Evolutionary conservation across 106 monocot genomes (phyloP), one percentile per base, ranked within the genome.

Genomic region (Triglochin maritima): DNA sequence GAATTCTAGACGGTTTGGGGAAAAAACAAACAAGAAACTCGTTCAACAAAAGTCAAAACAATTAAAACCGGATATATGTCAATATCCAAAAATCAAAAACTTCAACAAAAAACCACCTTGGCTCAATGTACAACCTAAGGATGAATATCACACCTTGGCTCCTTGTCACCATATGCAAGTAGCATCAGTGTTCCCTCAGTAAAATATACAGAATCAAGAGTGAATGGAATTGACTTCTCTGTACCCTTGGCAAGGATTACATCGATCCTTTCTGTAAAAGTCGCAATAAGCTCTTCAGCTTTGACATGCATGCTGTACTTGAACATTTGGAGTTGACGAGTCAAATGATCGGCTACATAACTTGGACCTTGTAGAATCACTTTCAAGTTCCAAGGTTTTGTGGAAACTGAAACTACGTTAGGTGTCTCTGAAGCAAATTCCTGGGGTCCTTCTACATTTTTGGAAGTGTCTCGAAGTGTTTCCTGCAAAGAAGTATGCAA

Each of bases 201-300:
- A 58, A 91, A 88, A 82, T 88, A 84, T 75, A 98, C 77, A 80
- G 86, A 84, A 81, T 98, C 96, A 66, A 98, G 62, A 10, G 83
- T 79, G 62, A 98, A 53, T 41, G 91, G 96, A 69, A 91, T 65
- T 44, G 72, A 50, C 59, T 84, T 84, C 65, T 79, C 73, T 68
- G 83, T 72, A 53, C 82, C 72, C 68, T 81, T 72, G 7, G 56
- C 45, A 47, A 62, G 77, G 72, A 44, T 71, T 67, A 69, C 55
- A 50, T 69, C 70, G 42, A 79, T 60, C 61, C 74, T 85, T 64
- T 87, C 83, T 48, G 66, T 56, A 74, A 90, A 66, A 61, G 87
- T 87, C 69, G 80, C 70, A 72, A 84, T 74, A 72, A 82, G 60
- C 66, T 80, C 76, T 73, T 82, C 86, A 51, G 74, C 52, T 71